Percentiles rank a stretch among this genome's conserved stretches.
phyloP scores from a whole-genome alignment of 305 asterid genomes.

The Fraxinus albicans region DNA sequence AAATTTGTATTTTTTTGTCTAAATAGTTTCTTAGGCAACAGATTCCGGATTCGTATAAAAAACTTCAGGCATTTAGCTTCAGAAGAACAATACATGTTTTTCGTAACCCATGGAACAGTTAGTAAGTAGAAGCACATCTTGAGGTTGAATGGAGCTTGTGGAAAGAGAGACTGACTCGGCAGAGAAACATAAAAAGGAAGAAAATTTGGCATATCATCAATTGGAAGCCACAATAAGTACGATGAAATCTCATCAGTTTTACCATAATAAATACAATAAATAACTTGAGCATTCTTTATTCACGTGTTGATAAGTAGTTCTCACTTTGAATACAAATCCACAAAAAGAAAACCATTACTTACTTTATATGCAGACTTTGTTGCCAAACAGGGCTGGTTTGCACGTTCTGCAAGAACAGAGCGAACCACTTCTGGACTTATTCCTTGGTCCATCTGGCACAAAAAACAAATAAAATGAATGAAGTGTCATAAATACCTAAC shows the following conservation, averaged over 20 bases:
- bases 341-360: conserved; percentile 25
- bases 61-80: neutral
- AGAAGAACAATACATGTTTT: neutral
- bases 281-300: neutral
- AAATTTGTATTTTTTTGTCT: neutral
- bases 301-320: neutral
- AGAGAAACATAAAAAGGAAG: neutral
- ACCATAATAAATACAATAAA: neutral
- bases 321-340: neutral
- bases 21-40: neutral
- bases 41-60: neutral
- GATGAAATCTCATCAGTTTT: neutral
- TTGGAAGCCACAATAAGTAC: neutral
- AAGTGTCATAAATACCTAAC: neutral
- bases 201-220: neutral
- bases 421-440: conserved; percentile 86
- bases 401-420: conserved; percentile 84
- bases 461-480: conserved; percentile 23
- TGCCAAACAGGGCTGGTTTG: conserved; percentile 74
- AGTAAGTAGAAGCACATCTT: neutral
- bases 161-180: neutral
- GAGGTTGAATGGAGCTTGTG: neutral
- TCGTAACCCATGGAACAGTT: neutral
- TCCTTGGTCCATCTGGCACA: conserved; percentile 75
- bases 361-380: conserved; percentile 73